Evolutionary conservation across 164 flowering plant genomes (phyloP).

Genomic region (Tetracentron sinense): DNA sequence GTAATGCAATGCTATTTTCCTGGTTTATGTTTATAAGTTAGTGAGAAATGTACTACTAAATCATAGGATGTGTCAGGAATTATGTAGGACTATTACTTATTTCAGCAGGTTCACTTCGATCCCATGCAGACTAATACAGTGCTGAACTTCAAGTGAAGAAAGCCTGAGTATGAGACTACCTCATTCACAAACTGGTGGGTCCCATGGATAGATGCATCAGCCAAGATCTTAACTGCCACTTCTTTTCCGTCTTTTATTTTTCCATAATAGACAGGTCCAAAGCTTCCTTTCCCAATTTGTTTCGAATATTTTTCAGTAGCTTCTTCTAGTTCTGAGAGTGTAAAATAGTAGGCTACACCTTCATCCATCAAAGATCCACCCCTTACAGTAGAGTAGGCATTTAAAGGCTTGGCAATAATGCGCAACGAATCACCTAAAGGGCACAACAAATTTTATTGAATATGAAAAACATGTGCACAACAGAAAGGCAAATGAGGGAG

Average conservation of each 20-base stretch:
- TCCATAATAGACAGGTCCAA: constrained; percentile 93
- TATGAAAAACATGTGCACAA: neutral
- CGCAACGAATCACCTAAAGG: constrained; percentile 42
- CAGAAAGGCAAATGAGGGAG: neutral
- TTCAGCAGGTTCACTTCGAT: neutral
- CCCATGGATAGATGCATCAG: constrained; percentile 69
- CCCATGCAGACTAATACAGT: neutral
- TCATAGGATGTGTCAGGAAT: too few relatives aligned
- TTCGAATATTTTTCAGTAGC: constrained; percentile 65
- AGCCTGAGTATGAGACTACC: constrained; percentile 34
- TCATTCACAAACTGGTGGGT: constrained; percentile 80
- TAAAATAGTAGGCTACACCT: constrained; percentile 54
- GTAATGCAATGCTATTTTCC: neutral
- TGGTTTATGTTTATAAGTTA: neutral
- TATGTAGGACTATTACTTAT: too few relatives aligned
- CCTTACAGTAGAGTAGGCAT: constrained; percentile 33
- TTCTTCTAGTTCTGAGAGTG: constrained; percentile 64
- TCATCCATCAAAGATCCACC: constrained; percentile 60
- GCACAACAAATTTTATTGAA: constrained; percentile 2
- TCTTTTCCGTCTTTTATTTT: constrained; percentile 87
- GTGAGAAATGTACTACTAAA: neutral
- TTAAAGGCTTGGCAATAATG: constrained; percentile 39
- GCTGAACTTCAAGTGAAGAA: neutral
- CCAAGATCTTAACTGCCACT: constrained; percentile 84
- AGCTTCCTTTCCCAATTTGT: constrained; percentile 86